A percentile compares a stretch with the other conserved stretches of the same genome.
These are phyloP conservation scores for Polychaeton citri DNA, from an alignment of 2,329 filamentous ascomycete species.

Conservation along the genomic window DNA sequence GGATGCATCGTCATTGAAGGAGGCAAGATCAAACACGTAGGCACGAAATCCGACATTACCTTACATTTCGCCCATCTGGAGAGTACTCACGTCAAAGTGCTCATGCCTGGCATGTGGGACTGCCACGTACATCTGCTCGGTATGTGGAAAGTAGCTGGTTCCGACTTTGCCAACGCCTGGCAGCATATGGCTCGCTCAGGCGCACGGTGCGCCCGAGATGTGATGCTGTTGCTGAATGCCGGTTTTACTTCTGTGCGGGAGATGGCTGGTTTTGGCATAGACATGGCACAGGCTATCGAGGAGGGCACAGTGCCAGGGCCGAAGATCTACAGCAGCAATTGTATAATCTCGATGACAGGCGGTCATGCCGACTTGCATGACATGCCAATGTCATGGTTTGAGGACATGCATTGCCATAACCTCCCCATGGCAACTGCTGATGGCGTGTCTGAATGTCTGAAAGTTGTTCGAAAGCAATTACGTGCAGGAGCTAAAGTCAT, in stretches of 20 bases:
- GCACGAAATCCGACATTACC: conserved; percentile 9
- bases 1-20: conserved; percentile 28
- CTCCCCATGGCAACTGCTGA: conserved; percentile 19
- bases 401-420: conserved; percentile 20
- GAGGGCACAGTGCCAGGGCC: conserved; percentile 34
- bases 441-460: conserved; percentile 31
- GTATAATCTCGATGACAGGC: conserved; percentile 33
- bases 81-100: conserved; percentile 22
- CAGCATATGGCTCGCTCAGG: conserved; percentile 21
- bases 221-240: conserved; percentile 29
- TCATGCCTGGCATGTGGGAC: conserved; percentile 43
- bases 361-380: conserved; percentile 36
- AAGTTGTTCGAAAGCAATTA: conserved; percentile 29
- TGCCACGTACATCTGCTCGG: conserved; percentile 35
- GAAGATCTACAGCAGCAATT: conserved; percentile 37
- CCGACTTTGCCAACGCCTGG: conserved; percentile 4
- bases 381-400: conserved; percentile 22
- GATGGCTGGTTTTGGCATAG: conserved; percentile 34
- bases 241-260: conserved; percentile 43
- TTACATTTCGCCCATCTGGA: neutral
- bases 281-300: conserved; percentile 29
- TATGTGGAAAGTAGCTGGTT: conserved; percentile 1
- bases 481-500: conserved; percentile 34
- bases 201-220: conserved; percentile 29
- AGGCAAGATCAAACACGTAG: conserved; percentile 29